Conservation (phyloP, 1,284 basidiomycete genomes). For the Rhodotorula sp. region DNA sequence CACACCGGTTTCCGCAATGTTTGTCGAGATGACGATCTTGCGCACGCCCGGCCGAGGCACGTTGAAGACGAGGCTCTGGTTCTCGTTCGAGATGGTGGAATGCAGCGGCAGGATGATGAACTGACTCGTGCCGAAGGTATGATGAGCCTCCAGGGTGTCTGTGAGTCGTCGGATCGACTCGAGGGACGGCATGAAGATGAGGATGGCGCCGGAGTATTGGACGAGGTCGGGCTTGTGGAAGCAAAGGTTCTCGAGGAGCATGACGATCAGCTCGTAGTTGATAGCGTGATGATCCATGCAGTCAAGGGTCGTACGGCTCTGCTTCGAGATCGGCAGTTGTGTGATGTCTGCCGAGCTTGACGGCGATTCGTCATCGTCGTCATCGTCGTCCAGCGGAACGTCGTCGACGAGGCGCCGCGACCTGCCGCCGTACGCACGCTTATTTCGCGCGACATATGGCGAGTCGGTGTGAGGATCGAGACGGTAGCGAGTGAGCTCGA, state of each 20-base stretch:
- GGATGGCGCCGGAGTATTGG: slow-evolving; percentile 72
- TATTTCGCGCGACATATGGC: slow-evolving; percentile 60
- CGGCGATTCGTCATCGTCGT: slow-evolving; percentile 66
- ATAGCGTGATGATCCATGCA: slow-evolving; percentile 85
- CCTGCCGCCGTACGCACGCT: slow-evolving; percentile 57
- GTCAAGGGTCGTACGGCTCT: slow-evolving; percentile 77
- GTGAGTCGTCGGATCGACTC: slow-evolving; percentile 78
- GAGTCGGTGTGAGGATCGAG: slow-evolving; percentile 67
- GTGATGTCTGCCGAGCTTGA: slow-evolving; percentile 39
- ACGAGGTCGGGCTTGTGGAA: slow-evolving; percentile 61
- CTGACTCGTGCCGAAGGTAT: slow-evolving; percentile 63
- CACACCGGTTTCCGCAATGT: slow-evolving; percentile 88
- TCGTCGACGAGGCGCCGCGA: slow-evolving; percentile 70
- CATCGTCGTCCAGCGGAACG: slow-evolving; percentile 62
- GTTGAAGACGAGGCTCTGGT: slow-evolving; percentile 86
- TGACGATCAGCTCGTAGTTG: slow-evolving; percentile 74
- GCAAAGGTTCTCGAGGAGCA: slow-evolving; percentile 84
- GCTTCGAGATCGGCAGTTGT: slow-evolving; percentile 47
- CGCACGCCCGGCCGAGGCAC: slow-evolving; percentile 58
- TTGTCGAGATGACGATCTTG: slow-evolving; percentile 54
- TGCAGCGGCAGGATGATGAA: slow-evolving; percentile 90
- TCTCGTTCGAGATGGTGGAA: slow-evolving; percentile 82
- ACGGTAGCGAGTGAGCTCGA: slow-evolving; percentile 81
- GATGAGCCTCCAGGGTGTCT: slow-evolving; percentile 77
- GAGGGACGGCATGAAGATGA: slow-evolving; percentile 93